Evolutionary conservation across 192 early-diverging fungal species (phyloP), one percentile per base, ranked within the genome.

Genomic region (Coemansia sp.): DNA sequence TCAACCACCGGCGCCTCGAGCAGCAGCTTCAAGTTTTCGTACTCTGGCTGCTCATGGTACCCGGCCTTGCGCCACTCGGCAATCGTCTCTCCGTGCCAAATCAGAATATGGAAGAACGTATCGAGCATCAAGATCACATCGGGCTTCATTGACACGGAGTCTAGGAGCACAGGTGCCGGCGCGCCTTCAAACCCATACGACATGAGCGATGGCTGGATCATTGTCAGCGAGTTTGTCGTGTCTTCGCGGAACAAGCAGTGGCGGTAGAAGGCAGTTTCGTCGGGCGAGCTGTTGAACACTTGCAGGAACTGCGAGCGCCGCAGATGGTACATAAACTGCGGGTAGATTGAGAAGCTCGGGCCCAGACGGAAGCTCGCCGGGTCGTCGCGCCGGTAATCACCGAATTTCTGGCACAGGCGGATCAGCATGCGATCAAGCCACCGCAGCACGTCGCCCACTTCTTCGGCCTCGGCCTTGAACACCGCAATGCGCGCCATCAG

Each of bases 301-400:
- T 98, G 96, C 69, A 99, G 77, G 83, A 99, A 99, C 83, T 98
- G 96, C 64, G 88, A 91, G 35, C 97, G 85, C 45, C 97, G 87
- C 65, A 99, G 80, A 60, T 99, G 94, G 88, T 97, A 99, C 97
- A 99, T 99, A 63, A 99, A 99, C 77, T 98, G 96, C 52, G 97
- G 97, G 77, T 99, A 99, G 67, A 98, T 95, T 0, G 95, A 94
- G 69, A 99, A 99, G 80, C 93, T 96, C 54, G 92, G 89, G 0
- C 87, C 77, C 55, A 99, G 85, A 8, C 91, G 87, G 87, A 99
- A 99, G 45, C 89, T 91, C 12, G 86, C 82, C 21, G 94, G 93
- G 57, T 99, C 97, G 53, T 98, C 97, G 67, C 97, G 94, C 10
- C 93, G 83, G 85, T 92, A 99, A 57, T 95, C 93, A 16, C 92